Evolutionary conservation across 768 basidiomycete species (phyloP).

Genomic region (Serendipita sp.): DNA sequence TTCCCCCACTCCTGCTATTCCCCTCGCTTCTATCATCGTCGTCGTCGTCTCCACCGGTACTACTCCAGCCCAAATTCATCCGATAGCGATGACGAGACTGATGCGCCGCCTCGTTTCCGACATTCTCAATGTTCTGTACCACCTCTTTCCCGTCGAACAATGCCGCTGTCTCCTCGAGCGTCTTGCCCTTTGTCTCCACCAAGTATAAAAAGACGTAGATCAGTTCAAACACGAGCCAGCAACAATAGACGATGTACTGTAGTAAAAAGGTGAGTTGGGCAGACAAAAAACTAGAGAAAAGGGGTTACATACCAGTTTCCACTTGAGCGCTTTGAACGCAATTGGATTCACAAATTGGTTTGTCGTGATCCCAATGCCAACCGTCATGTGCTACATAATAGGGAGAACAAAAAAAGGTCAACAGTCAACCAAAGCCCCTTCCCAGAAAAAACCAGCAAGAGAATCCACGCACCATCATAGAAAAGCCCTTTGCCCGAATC

Average conservation of each 20-base stretch:
- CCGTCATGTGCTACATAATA: slow-evolving; percentile 35
- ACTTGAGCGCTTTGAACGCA: slow-evolving; percentile 39
- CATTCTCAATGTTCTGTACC: not conserved
- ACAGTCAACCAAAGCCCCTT: slow-evolving; percentile 40
- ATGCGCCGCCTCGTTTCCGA: not conserved
- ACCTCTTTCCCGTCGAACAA: slow-evolving; percentile 49
- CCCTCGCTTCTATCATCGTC: no score
- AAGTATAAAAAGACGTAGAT: slow-evolving; percentile 44
- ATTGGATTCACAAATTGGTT: slow-evolving; percentile 55
- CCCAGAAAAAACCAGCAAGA: no score
- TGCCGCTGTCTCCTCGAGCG: slow-evolving; percentile 49
- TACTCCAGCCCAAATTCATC: no score
- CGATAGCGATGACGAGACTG: not conserved
- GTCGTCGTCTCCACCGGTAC: not conserved
- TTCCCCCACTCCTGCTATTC: no score
- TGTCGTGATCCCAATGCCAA: slow-evolving; percentile 55
- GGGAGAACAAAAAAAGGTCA: slow-evolving; percentile 9
- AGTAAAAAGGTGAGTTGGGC: not conserved
- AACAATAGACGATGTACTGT: slow-evolving; percentile 30
- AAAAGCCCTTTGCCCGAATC: slow-evolving; percentile 43
- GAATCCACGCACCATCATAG: slow-evolving; percentile 38
- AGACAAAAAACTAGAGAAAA: slow-evolving; percentile 11
- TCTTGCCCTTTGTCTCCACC: slow-evolving; percentile 39
- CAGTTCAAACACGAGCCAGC: slow-evolving; percentile 38
- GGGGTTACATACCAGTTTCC: slow-evolving; percentile 37